Percentiles rank a stretch among this genome's conserved stretches.
phyloP scores from a whole-genome alignment of 2,329 filamentous ascomycete species.

The Dactylellina leptospora region DNA sequence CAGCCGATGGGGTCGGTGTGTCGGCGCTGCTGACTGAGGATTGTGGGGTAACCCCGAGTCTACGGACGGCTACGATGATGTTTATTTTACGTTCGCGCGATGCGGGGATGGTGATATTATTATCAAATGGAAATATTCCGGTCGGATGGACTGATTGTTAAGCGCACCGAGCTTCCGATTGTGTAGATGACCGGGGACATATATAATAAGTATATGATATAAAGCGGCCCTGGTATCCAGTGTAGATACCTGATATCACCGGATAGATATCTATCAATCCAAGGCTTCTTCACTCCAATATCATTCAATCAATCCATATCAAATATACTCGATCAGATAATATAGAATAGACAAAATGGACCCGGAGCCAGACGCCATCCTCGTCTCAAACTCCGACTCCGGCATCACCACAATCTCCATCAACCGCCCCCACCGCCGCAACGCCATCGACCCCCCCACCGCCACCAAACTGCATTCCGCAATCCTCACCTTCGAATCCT shows the following conservation, averaged over 20 bases:
- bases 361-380: conserved; percentile 4
- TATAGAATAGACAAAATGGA: neutral
- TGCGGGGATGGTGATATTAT: no score
- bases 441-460: conserved; percentile 66
- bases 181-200: no score
- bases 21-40: no score
- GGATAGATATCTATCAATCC: neutral
- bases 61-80: no score
- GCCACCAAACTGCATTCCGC: conserved; percentile 64
- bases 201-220: no score
- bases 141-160: conserved; percentile 12
- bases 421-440: conserved; percentile 64
- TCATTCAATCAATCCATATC: neutral
- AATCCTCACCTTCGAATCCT: conserved; percentile 65
- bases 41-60: no score
- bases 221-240: no score
- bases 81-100: no score
- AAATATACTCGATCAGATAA: neutral
- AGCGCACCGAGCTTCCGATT: neutral
- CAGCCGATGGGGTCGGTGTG: no score
- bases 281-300: neutral
- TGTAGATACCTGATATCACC: no score
- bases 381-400: conserved; percentile 11
- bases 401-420: conserved; percentile 69
- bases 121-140: conserved; percentile 33